phyloP scores from a whole-genome alignment of 1,284 basidiomycete species.

The Peniophora sp. region DNA sequence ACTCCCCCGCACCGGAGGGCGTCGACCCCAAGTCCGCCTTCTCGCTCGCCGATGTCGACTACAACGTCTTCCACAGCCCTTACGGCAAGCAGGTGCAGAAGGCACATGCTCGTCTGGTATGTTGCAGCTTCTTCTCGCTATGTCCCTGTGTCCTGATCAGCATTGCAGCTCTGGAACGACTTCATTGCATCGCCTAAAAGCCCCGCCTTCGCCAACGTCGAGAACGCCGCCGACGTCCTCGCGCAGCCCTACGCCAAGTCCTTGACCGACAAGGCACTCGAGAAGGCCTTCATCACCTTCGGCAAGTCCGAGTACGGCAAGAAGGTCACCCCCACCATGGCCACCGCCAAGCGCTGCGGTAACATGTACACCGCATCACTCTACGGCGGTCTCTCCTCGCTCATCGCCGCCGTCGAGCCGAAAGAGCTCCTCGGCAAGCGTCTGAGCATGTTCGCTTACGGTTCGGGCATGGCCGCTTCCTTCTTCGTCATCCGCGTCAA shows the following conservation, averaged over 20 bases:
- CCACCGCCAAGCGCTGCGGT: conserved; percentile 76
- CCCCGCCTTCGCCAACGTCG: conserved; percentile 62
- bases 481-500: conserved; percentile 86
- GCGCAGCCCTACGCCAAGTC: conserved; percentile 55
- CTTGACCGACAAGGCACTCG: conserved; percentile 82
- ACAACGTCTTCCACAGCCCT: conserved; percentile 88
- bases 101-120: conserved; percentile 81
- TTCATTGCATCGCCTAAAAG: conserved; percentile 68
- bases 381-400: conserved; percentile 86
- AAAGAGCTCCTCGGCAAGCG: conserved; percentile 70
- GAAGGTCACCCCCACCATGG: conserved; percentile 64
- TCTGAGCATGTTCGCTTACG: conserved; percentile 90
- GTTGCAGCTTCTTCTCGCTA: conserved; percentile 8
- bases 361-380: conserved; percentile 99
- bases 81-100: conserved; percentile 99
- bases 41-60: conserved; percentile 81
- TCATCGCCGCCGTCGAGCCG: conserved; percentile 66
- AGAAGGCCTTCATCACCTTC: conserved; percentile 75
- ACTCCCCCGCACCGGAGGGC: conserved; percentile 25
- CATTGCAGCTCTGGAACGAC: conserved; percentile 66
- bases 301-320: conserved; percentile 58
- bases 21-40: conserved; percentile 37
- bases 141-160: neutral
- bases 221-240: conserved; percentile 54
- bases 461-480: conserved; percentile 84